phyloP scores from a whole-genome alignment of 2,329 filamentous ascomycete genomes.

The Sporothrix pallida region DNA sequence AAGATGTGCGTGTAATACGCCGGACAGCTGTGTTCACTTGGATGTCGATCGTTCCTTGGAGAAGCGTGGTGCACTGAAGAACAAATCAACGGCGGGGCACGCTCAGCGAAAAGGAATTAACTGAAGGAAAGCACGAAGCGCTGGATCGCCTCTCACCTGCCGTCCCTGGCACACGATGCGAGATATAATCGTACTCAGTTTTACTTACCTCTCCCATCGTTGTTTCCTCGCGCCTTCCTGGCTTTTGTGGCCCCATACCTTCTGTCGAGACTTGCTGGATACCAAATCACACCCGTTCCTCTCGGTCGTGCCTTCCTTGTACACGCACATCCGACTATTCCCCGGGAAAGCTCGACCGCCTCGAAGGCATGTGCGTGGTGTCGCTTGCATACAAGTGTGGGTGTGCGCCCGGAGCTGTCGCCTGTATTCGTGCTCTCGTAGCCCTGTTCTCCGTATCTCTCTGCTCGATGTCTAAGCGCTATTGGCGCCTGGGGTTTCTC shows the following conservation, averaged over 20 bases:
- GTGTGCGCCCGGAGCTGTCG: background rate
- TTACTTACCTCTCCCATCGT: background rate
- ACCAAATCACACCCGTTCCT: conserved; percentile 2
- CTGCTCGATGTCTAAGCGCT: conserved; percentile 1
- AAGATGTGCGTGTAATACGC: background rate
- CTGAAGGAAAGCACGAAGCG: background rate
- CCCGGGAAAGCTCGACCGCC: background rate
- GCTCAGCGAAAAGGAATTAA: background rate
- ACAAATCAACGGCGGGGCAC: background rate
- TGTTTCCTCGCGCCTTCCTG: background rate
- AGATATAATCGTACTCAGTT: too few species aligned
- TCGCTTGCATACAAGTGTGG: background rate
- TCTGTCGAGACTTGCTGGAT: background rate
- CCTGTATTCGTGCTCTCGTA: background rate
- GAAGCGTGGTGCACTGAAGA: background rate
- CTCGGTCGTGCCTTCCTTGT: conserved; percentile 9
- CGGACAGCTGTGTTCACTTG: background rate
- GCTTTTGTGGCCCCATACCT: background rate
- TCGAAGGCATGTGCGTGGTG: background rate
- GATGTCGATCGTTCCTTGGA: background rate
- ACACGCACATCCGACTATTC: conserved; percentile 18
- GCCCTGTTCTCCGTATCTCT: background rate
- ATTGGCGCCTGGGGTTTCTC: conserved; percentile 2
- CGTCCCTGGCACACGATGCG: background rate
- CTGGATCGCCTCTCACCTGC: background rate